A percentile compares a stretch with the other conserved stretches of the same genome.
Conservation (phyloP, 257 asterid genomes). For the Mentha longifolia region DNA sequence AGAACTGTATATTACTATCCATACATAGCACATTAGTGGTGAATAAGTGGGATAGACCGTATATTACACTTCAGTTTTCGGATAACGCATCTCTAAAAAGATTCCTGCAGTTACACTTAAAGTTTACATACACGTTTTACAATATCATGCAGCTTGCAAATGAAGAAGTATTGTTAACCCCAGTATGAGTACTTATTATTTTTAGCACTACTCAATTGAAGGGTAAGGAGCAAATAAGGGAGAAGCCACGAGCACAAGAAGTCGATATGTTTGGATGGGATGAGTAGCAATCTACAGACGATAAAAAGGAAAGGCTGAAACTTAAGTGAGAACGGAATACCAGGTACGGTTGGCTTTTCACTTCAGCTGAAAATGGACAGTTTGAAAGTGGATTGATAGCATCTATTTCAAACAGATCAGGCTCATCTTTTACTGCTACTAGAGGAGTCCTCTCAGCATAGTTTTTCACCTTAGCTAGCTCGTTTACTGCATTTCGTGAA, state of each 20-base stretch:
- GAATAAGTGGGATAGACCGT: not conserved
- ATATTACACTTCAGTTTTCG: not conserved
- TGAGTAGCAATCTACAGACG: not conserved
- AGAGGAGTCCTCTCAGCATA: conserved; percentile 23
- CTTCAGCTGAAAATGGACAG: conserved; percentile 38
- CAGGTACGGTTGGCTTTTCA: conserved; percentile 41
- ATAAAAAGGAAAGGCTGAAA: not conserved
- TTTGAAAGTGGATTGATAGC: conserved; percentile 21
- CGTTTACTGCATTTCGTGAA: conserved; percentile 33
- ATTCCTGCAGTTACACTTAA: not conserved
- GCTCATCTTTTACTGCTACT: conserved; percentile 37
- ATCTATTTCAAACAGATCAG: conserved; percentile 28
- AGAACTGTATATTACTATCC: not conserved
- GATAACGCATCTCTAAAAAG: not conserved
- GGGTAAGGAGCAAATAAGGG: not conserved
- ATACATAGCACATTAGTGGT: not conserved
- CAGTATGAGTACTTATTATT: too few species aligned
- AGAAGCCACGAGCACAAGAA: not conserved
- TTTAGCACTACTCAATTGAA: not conserved
- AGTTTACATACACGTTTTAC: not conserved
- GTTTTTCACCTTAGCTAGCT: not conserved
- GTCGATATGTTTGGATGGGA: not conserved
- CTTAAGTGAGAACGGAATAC: conserved; percentile 34
- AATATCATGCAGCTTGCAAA: not conserved
- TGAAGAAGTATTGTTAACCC: not conserved